Evolutionary conservation across 1,284 basidiomycete genomes (phyloP), one percentile per base, ranked within the genome.

Genomic region (Ceratobasidium sp.): DNA sequence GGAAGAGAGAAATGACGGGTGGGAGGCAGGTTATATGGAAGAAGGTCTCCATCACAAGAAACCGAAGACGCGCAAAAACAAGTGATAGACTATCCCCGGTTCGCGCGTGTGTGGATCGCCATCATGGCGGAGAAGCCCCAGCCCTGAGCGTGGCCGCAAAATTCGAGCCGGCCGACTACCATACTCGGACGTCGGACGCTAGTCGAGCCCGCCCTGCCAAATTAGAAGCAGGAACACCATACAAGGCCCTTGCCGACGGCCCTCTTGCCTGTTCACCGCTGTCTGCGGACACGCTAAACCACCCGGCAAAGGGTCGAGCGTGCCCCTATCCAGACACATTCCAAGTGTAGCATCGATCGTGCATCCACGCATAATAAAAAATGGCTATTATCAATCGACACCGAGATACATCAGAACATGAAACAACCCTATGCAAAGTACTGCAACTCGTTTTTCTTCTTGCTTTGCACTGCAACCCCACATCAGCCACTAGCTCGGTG

Each of bases 391-490:
- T 39, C 51, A 69, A 71, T 16, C 3, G 19, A 24, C 34, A 59
- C 19, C 56, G 29, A 29, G 22, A 59, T 59, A 59, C 56, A 59
- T 37, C 56, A 39, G 37, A 1, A 59, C 34, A 41, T 59, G 56
- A 59, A 59, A 39, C 19, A 29, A 59, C 24, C 14, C 84, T 90
- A 94, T 74, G 93, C 93, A 82, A 94, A 95, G 84, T 95, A 95
- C 87, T 94, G 90, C 79, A 94, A 87, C 79, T 93, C 91, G 81
- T 97, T 97, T 88, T 97, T 96, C 89, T 97, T 98, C 89, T 96
- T 95, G 82, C 92, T 93, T 88, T 96, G 95, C 14, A 78, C 75
- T 76, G 39, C 34, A 37, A 43, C 16, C 1, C 37, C 11, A 49
- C 29, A 41, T 49, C 34, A 27, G 58, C 16, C 14, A 24, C 16